phyloP scores from a whole-genome alignment of 257 asterid species.

The Anisodus acutangulus region DNA sequence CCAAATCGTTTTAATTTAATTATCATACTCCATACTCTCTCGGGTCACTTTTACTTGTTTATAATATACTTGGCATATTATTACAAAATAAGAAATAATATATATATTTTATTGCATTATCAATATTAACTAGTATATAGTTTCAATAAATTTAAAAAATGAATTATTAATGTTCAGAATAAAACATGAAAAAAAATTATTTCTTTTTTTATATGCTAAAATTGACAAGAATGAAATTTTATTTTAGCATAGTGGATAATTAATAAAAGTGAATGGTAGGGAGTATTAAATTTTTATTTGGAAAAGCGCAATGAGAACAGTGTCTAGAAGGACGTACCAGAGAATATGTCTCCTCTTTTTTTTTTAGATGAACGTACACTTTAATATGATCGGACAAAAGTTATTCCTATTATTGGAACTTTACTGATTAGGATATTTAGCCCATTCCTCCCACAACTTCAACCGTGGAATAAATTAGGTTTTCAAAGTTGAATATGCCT shows the following conservation, averaged over 20 bases:
- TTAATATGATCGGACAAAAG: not conserved
- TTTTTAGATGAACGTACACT: not conserved
- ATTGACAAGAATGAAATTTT: too few species aligned
- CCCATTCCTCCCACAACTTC: not conserved
- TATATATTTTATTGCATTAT: too few species aligned
- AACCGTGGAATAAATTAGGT: not conserved
- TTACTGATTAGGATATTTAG: not conserved
- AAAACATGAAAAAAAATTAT: too few species aligned
- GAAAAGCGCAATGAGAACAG: not conserved
- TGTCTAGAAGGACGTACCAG: not conserved
- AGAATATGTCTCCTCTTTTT: not conserved
- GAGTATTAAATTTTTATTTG: not conserved
- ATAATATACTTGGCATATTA: too few species aligned
- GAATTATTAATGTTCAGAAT: too few species aligned
- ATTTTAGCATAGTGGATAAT: too few species aligned
- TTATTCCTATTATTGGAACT: not conserved
- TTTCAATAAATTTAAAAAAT: too few species aligned
- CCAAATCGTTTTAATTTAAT: slow-evolving; percentile 30
- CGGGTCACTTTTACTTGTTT: too few species aligned
- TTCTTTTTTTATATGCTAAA: too few species aligned
- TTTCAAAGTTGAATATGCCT: not conserved
- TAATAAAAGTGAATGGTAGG: too few species aligned
- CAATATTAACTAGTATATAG: not conserved
- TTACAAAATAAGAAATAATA: too few species aligned
- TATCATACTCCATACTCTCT: too few species aligned